A percentile compares a stretch with the other conserved stretches of the same genome.
Evolutionary conservation across 495 filamentous ascomycete genomes (phyloP).

Genomic region (Penicillium samsonianum): DNA sequence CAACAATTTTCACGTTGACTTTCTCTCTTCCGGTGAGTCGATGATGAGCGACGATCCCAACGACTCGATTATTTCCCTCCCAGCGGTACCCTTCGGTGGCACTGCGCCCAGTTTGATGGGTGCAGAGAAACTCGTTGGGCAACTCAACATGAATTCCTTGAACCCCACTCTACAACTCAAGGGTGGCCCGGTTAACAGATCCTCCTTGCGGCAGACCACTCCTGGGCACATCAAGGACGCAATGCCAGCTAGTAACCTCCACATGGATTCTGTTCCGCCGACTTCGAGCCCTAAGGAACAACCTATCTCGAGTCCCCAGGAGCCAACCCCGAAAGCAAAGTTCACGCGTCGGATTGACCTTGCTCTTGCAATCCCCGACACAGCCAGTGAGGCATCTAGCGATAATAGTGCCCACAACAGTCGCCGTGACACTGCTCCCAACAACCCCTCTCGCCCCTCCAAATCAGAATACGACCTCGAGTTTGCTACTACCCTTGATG

Average conservation of each 20-base stretch:
- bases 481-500: conserved; percentile 45
- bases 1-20: conserved; percentile 32
- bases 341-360: conserved; percentile 40
- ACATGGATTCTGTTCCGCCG: conserved; percentile 5
- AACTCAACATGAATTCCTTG: conserved; percentile 66
- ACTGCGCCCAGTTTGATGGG: conserved; percentile 63
- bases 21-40: conserved; percentile 50
- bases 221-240: conserved; percentile 26
- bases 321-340: conserved; percentile 39
- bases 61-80: conserved; percentile 46
- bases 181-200: conserved; percentile 37
- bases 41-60: conserved; percentile 44
- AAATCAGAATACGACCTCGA: conserved; percentile 32
- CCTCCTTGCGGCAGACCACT: conserved; percentile 38
- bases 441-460: background rate
- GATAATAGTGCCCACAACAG: conserved; percentile 21
- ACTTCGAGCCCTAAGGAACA: conserved; percentile 15
- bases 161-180: conserved; percentile 35
- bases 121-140: conserved; percentile 65
- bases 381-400: conserved; percentile 46
- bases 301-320: conserved; percentile 4
- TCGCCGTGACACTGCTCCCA: conserved; percentile 6
- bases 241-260: conserved; percentile 19
- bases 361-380: conserved; percentile 44
- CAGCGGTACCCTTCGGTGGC: conserved; percentile 39